Evolutionary conservation across 768 basidiomycete genomes (phyloP).

Genomic region (Psilocybe subaeruginosa): DNA sequence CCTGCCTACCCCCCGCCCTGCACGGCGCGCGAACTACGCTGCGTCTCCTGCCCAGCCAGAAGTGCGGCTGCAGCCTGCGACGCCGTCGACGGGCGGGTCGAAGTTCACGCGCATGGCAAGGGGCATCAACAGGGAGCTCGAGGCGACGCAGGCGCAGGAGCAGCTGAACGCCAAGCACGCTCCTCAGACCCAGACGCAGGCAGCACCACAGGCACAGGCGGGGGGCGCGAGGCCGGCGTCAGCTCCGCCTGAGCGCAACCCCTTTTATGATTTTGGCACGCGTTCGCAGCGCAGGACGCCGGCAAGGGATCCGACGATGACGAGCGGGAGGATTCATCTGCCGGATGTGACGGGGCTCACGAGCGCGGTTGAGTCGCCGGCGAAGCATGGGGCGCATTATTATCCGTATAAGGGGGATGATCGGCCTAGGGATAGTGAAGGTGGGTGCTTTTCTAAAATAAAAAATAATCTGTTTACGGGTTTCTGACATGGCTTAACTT

Average conservation of each 20-base stretch:
- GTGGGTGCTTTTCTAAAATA: slow-evolving; percentile 35
- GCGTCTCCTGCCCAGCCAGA: slow-evolving; percentile 43
- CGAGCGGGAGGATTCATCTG: slow-evolving; percentile 53
- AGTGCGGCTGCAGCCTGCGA: slow-evolving; percentile 60
- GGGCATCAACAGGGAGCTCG: slow-evolving; percentile 44
- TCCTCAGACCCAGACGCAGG: neutral
- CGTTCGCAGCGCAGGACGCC: slow-evolving; percentile 21
- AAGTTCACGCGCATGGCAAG: slow-evolving; percentile 64
- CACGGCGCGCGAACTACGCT: slow-evolving; percentile 30
- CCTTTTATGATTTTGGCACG: slow-evolving; percentile 39
- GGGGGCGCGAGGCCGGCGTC: slow-evolving; percentile 6
- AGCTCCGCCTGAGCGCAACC: slow-evolving; percentile 32
- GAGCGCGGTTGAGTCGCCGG: slow-evolving; percentile 75
- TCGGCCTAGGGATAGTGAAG: slow-evolving; percentile 63
- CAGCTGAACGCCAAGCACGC: slow-evolving; percentile 11
- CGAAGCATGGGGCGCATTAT: slow-evolving; percentile 56
- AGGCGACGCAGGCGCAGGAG: slow-evolving; percentile 21
- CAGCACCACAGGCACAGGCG: too few relatives aligned
- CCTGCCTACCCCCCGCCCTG: slow-evolving; percentile 36
- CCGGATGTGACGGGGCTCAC: slow-evolving; percentile 89
- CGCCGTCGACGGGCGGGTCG: slow-evolving; percentile 57
- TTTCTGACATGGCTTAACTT: neutral
- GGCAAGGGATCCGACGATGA: slow-evolving; percentile 19
- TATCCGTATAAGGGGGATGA: slow-evolving; percentile 48
- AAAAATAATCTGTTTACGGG: neutral